A percentile compares a stretch with the other conserved stretches of the same genome.
Evolutionary conservation across 192 early-diverging fungal species (phyloP).

Genomic region (Entomortierella chlamydospora): DNA sequence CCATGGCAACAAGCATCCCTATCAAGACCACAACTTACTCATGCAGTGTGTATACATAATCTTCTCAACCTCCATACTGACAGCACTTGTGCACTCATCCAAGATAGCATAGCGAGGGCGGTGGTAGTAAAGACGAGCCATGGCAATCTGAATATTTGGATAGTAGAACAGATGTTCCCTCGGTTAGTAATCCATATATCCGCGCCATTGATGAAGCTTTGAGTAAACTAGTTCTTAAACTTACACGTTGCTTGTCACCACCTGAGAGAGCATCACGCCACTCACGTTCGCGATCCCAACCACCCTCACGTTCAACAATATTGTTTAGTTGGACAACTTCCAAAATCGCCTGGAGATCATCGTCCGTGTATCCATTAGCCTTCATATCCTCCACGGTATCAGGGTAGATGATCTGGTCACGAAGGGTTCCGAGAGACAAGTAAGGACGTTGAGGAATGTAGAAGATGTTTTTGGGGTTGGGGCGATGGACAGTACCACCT

Average conservation of each 20-base stretch:
- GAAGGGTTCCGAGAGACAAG: slow-evolving; percentile 90
- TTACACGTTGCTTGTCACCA: slow-evolving; percentile 92
- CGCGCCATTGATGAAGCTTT: neutral
- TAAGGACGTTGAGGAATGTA: slow-evolving; percentile 99
- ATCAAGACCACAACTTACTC: slow-evolving; percentile 46
- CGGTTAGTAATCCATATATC: neutral
- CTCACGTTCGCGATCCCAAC: slow-evolving; percentile 87
- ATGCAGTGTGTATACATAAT: slow-evolving; percentile 90
- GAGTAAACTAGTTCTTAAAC: slow-evolving; percentile 23
- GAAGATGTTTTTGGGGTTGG: slow-evolving; percentile 88
- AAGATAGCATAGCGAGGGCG: slow-evolving; percentile 94
- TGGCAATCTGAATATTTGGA: slow-evolving; percentile 72
- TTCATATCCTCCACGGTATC: slow-evolving; percentile 86
- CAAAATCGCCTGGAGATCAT: slow-evolving; percentile 82
- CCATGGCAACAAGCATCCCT: neutral
- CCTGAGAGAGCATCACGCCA: slow-evolving; percentile 96
- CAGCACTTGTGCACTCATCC: slow-evolving; percentile 93
- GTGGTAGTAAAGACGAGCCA: slow-evolving; percentile 99
- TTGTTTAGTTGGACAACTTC: slow-evolving; percentile 83
- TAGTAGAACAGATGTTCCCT: neutral
- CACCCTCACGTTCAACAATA: slow-evolving; percentile 92
- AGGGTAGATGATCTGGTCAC: slow-evolving; percentile 99
- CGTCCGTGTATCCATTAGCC: slow-evolving; percentile 76
- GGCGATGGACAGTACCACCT: slow-evolving; percentile 79
- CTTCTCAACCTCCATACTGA: slow-evolving; percentile 93